Percentiles rank a stretch among this genome's conserved stretches.
Evolutionary conservation across 2,329 filamentous ascomycete genomes (phyloP).

Genomic region (Exserohilum rostratum): DNA sequence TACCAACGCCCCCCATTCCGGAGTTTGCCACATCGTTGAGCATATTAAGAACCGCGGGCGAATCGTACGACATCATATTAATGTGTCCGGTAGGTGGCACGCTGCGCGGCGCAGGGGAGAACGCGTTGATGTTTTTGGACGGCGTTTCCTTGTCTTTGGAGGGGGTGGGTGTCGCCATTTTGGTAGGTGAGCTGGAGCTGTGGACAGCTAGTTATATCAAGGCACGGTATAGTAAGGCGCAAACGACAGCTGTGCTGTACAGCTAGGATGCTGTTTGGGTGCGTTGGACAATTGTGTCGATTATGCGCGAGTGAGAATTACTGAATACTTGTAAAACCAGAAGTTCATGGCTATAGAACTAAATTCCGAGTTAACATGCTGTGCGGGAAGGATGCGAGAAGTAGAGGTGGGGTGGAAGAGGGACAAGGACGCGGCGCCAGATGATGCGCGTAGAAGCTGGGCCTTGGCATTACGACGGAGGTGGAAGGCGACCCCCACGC

Average conservation of each 20-base stretch:
- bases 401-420: background rate
- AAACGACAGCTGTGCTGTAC: background rate
- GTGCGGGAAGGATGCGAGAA: background rate
- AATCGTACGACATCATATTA: slow-evolving; percentile 49
- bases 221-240: background rate
- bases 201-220: background rate
- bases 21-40: slow-evolving; percentile 47
- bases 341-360: background rate
- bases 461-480: slow-evolving; percentile 7
- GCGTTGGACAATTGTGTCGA: background rate
- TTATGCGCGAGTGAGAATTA: background rate
- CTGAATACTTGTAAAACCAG: background rate
- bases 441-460: background rate
- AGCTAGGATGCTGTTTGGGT: background rate
- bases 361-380: background rate
- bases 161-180: slow-evolving; percentile 49
- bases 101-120: slow-evolving; percentile 51
- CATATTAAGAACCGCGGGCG: slow-evolving; percentile 52
- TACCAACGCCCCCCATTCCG: slow-evolving; percentile 40
- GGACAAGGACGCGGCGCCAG: background rate
- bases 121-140: slow-evolving; percentile 45
- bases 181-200: background rate
- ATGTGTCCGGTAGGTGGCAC: slow-evolving; percentile 49
- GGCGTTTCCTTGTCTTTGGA: slow-evolving; percentile 42
- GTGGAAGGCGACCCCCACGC: background rate